phyloP scores from a whole-genome alignment of 192 early-diverging fungal species.

The Coemansia sp. region DNA sequence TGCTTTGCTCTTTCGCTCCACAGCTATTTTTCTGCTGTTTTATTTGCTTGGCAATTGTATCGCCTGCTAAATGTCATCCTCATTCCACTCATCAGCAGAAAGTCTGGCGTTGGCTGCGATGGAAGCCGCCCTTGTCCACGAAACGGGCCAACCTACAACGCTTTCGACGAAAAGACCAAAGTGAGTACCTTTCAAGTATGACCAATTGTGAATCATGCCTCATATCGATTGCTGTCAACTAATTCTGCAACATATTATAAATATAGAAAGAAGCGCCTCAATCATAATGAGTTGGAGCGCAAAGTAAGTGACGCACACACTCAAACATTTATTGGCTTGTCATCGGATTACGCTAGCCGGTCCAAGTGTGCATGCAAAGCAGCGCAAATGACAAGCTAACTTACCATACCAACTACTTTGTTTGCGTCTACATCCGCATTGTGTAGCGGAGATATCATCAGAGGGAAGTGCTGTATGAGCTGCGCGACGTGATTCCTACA shows the following conservation, averaged over 20 bases:
- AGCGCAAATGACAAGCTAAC: too few relatives aligned
- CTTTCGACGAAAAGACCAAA: constrained; percentile 18
- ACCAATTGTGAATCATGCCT: neutral
- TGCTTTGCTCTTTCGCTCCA: neutral
- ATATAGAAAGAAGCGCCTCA: constrained; percentile 52
- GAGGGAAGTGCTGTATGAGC: constrained; percentile 51
- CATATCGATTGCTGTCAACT: neutral
- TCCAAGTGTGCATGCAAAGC: too few relatives aligned
- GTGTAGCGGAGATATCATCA: constrained; percentile 54
- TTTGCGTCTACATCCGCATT: too few relatives aligned
- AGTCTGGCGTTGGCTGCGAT: constrained; percentile 13
- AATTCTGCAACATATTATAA: neutral
- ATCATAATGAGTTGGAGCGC: constrained; percentile 55
- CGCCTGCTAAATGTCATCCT: constrained; percentile 15
- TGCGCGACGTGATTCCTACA: constrained; percentile 52
- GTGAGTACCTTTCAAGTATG: constrained; percentile 8
- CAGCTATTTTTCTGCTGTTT: neutral
- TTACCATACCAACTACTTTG: too few relatives aligned
- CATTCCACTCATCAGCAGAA: constrained; percentile 20
- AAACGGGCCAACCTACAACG: neutral
- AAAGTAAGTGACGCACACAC: constrained; percentile 24
- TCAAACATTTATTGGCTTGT: neutral
- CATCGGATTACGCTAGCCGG: too few relatives aligned
- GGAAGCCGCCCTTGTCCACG: constrained; percentile 6
- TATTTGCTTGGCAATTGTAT: neutral